Percentiles rank a stretch among this genome's conserved stretches.
phyloP scores from a whole-genome alignment of 768 basidiomycete species.

The Phanerochaete sordida region DNA sequence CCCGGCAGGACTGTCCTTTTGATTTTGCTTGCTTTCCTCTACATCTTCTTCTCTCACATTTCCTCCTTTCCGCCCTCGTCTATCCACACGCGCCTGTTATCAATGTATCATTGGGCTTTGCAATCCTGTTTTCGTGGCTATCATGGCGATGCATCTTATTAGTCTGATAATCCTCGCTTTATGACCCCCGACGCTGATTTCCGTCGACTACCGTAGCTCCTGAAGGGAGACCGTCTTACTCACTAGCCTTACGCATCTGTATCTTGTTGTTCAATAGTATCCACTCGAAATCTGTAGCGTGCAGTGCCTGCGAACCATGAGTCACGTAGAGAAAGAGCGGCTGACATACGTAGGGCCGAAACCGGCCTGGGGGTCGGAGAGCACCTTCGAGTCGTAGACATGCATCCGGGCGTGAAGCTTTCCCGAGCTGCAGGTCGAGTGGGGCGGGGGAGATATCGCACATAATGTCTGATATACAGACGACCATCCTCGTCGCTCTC shows the following conservation, averaged over 20 bases:
- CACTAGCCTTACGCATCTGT: slow-evolving; percentile 9
- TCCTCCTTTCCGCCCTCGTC: neutral
- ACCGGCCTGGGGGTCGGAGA: too few species aligned
- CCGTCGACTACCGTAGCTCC: slow-evolving; percentile 3
- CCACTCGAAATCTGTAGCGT: neutral
- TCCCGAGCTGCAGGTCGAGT: too few species aligned
- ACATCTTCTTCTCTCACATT: neutral
- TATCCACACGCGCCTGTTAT: slow-evolving; percentile 12
- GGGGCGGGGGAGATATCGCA: too few species aligned
- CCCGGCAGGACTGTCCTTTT: slow-evolving; percentile 14
- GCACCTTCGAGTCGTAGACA: too few species aligned
- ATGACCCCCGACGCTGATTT: neutral
- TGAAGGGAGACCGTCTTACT: slow-evolving; percentile 15
- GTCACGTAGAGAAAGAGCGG: too few species aligned
- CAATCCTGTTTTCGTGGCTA: slow-evolving; percentile 12
- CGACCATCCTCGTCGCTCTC: too few species aligned
- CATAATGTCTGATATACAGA: too few species aligned
- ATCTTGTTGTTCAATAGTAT: slow-evolving; percentile 11
- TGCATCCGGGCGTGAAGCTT: too few species aligned
- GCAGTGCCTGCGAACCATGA: neutral
- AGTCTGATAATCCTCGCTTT: slow-evolving; percentile 4
- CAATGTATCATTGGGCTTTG: slow-evolving; percentile 20
- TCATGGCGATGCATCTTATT: slow-evolving; percentile 10
- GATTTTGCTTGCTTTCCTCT: slow-evolving; percentile 8
- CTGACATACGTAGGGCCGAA: too few species aligned